Percentiles rank a stretch among this genome's conserved stretches.
phyloP scores from a whole-genome alignment of 768 basidiomycete species.

The Holtermannia corniformis region DNA sequence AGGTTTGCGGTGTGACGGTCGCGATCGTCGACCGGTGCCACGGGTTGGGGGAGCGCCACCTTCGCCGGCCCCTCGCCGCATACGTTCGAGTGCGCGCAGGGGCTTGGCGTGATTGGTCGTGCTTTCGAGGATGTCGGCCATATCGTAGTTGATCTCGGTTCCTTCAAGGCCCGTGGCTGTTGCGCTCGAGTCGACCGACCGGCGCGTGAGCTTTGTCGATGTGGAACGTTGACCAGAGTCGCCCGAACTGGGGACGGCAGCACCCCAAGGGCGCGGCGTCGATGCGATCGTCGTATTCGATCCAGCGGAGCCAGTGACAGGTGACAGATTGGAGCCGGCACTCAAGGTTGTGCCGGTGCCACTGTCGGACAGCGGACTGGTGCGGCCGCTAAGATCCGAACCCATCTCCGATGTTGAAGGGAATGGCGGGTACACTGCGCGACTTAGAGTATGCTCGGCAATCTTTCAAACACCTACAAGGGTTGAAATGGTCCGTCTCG shows the following conservation, averaged over 20 bases:
- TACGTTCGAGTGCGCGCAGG: slow-evolving; percentile 58
- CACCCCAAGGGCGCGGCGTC: too few relatives aligned
- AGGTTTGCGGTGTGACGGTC: slow-evolving; percentile 10
- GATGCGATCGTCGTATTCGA: neutral
- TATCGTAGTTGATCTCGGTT: slow-evolving; percentile 42
- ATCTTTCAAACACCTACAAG: slow-evolving; percentile 44
- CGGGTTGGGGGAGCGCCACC: neutral
- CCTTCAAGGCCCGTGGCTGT: slow-evolving; percentile 32
- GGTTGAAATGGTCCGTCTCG: slow-evolving; percentile 60
- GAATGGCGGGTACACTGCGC: slow-evolving; percentile 47
- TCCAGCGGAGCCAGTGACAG: neutral
- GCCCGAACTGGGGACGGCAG: neutral
- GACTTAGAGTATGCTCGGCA: too few relatives aligned
- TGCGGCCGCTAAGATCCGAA: slow-evolving; percentile 8
- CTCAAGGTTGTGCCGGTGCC: neutral
- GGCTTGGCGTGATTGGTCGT: slow-evolving; percentile 62
- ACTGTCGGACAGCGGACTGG: slow-evolving; percentile 25
- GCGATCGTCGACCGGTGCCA: slow-evolving; percentile 5
- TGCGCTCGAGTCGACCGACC: neutral
- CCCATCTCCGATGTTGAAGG: slow-evolving; percentile 1
- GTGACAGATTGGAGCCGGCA: neutral
- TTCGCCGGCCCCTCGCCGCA: slow-evolving; percentile 46
- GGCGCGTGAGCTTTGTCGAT: neutral
- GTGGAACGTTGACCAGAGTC: slow-evolving; percentile 1
- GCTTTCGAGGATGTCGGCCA: slow-evolving; percentile 59